Evolutionary conservation across 768 basidiomycete genomes (phyloP), one percentile per base, ranked within the genome.

Genomic region (Xerocomellus dryophilus): DNA sequence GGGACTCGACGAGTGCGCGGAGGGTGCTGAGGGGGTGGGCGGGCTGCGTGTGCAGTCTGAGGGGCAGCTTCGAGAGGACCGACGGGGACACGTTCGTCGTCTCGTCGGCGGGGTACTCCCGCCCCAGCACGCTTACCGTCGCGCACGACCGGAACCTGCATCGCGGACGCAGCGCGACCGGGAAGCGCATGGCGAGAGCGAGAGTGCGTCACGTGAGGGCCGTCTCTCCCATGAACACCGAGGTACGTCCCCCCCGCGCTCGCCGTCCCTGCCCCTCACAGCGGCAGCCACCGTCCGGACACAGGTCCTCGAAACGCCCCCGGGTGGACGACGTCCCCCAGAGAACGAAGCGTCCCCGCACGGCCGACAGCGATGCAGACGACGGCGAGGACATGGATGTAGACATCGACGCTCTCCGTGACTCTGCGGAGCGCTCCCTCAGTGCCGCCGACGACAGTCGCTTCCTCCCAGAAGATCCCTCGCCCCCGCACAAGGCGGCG

Each of bases 11-110:
- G 59, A 93, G 79, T 20, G 77, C 69, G 36, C 92, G 88, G 41
- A 98, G 83, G 50, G 90, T 98, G 68, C 81, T 81, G 49, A 98
- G 79, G 3, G 97, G 97, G 65, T 99, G 97, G 4, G 79, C 74
- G 21, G 84, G 83, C 55, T 85, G 77, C 18, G 81, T 78, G 69
- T 97, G 92, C 21, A 99, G 79, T 35, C 82, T 81, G 15, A 85
- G 76, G 10, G 84, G 78, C 36, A 96, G 74, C 71, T 94, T 96
- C 43, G 86, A 80, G 50, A 93, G 76, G 63, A 99, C 93, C 23
- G 92, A 78, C 21, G 89, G 81, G 2, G 94, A 88, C 38, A 92
- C 79, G 71, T 99, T 99, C 38, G 95, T 90, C 70, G 75, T 78
- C 29, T 75, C 71, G 74, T 99, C 97, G n/a, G 76, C 79, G 2